These are phyloP conservation scores for Histomonas meleagridis DNA, from an alignment of 208 protist species.

Conservation along the genomic window DNA sequence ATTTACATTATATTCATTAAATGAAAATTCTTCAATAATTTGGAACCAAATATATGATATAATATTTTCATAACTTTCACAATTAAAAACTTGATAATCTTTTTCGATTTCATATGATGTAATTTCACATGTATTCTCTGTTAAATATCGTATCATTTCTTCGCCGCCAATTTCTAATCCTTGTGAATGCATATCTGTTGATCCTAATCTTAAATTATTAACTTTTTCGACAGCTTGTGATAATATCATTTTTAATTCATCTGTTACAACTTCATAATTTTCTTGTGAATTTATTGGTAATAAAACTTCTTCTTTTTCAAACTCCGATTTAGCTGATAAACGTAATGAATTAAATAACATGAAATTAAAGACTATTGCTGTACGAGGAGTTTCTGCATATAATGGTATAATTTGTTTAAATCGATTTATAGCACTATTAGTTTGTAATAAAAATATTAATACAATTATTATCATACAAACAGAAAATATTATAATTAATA, in stretches of 20 bases:
- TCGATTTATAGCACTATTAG: neutral
- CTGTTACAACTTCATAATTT: neutral
- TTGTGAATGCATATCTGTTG: neutral
- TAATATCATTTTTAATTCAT: neutral
- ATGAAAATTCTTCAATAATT: neutral
- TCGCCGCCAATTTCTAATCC: neutral
- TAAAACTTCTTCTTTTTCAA: neutral
- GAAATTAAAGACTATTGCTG: neutral
- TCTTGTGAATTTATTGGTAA: neutral
- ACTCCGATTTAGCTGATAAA: neutral
- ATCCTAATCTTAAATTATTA: neutral
- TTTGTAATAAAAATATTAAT: neutral
- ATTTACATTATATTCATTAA: neutral
- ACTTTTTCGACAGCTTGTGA: neutral
- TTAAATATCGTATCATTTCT: neutral
- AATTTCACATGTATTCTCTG: neutral
- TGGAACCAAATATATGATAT: neutral
- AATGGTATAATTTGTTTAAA: neutral
- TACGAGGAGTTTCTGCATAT: neutral
- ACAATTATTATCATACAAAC: neutral
- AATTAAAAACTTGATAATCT: neutral
- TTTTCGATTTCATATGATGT: neutral
- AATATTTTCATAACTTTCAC: neutral
- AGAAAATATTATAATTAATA: neutral
- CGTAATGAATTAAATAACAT: neutral